Percentiles rank a stretch among this genome's conserved stretches.
These are phyloP conservation scores for Chondrus crispus DNA, from an alignment of 23 red algal genomes.

Conservation along the genomic window DNA sequence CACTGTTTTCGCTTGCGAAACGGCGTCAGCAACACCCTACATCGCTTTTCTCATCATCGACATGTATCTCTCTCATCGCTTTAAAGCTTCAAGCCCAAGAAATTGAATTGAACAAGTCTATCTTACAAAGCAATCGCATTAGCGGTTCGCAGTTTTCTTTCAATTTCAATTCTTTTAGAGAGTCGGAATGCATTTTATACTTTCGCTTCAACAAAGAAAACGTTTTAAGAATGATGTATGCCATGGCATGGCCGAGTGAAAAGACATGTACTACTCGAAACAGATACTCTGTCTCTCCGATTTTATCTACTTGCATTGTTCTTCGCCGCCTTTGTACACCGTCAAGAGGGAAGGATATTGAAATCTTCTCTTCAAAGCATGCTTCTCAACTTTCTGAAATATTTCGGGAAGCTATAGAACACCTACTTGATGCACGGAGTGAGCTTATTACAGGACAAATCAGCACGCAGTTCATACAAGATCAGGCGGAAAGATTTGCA, in stretches of 20 bases:
- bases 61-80: no score
- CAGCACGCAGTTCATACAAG: not conserved
- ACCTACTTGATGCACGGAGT: not conserved
- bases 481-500: not conserved
- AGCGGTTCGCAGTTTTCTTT: not conserved
- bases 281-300: not conserved
- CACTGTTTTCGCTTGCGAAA: no score
- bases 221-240: not conserved
- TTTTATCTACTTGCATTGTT: not conserved
- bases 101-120: no score
- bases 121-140: conserved; percentile 25
- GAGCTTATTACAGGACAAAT: not conserved
- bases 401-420: not conserved
- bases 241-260: not conserved
- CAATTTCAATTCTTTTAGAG: not conserved
- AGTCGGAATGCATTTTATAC: not conserved
- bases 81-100: no score
- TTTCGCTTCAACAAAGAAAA: not conserved
- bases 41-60: no score
- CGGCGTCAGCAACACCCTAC: no score
- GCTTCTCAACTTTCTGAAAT: not conserved
- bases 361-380: not conserved
- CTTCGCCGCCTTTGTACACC: not conserved
- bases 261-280: not conserved
- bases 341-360: not conserved